phyloP scores from a whole-genome alignment of 371 early-diverging fungal species.

The Parasitella parasitica region DNA sequence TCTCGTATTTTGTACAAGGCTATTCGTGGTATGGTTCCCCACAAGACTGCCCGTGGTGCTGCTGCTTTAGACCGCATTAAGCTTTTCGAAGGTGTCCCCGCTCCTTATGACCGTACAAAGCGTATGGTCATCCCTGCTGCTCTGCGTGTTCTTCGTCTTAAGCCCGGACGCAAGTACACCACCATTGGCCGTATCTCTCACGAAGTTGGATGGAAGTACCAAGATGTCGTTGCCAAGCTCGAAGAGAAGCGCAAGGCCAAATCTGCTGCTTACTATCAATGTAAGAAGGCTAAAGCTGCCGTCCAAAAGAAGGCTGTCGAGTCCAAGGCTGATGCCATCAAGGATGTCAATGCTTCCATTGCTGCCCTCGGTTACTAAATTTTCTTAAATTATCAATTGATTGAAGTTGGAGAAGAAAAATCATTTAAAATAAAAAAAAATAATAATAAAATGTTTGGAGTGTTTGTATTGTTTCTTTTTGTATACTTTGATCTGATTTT shows the following conservation, averaged over 20 bases:
- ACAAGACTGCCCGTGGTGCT: constrained; percentile 98
- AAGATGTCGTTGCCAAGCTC: constrained; percentile 92
- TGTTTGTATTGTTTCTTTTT: background rate
- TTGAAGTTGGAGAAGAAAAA: background rate
- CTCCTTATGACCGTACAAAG: constrained; percentile 96
- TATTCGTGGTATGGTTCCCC: constrained; percentile 99
- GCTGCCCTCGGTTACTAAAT: constrained; percentile 63
- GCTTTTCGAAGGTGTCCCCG: constrained; percentile 99
- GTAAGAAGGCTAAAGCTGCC: constrained; percentile 63
- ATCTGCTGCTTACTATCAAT: constrained; percentile 89
- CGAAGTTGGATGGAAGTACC: constrained; percentile 99
- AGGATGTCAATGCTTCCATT: constrained; percentile 49
- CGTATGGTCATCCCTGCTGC: constrained; percentile 97
- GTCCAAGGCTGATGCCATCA: constrained; percentile 49
- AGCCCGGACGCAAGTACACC: constrained; percentile 98
- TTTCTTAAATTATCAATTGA: background rate
- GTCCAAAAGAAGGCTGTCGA: constrained; percentile 52
- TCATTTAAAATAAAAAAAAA: constrained; percentile 1
- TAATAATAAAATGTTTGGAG: background rate
- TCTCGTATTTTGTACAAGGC: constrained; percentile 98
- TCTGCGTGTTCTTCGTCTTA: constrained; percentile 94
- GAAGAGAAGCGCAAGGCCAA: constrained; percentile 98
- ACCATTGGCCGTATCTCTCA: constrained; percentile 91
- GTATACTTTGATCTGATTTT: background rate
- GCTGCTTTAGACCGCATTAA: constrained; percentile 97